phyloP scores from a whole-genome alignment of 1,284 basidiomycete genomes.

The Ustilago hordei region DNA sequence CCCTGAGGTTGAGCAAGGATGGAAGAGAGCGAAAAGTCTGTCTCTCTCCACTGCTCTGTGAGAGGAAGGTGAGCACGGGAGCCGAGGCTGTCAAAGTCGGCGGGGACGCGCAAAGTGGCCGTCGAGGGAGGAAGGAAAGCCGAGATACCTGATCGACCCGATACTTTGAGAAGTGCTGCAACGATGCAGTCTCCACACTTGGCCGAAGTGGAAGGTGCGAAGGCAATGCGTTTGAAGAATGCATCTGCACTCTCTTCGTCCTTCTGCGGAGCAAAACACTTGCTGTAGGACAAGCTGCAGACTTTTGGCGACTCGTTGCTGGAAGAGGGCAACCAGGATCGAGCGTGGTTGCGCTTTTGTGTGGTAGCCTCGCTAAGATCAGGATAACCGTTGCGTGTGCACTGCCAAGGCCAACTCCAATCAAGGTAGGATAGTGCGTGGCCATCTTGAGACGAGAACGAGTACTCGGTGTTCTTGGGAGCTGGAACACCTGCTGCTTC shows the following conservation, averaged over 20 bases:
- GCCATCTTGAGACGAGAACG: constrained; percentile 49
- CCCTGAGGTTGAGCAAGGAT: constrained; percentile 2
- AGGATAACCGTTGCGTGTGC: constrained; percentile 42
- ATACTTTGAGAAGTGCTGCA: constrained; percentile 40
- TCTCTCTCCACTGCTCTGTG: constrained; percentile 25
- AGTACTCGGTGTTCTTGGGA: constrained; percentile 51
- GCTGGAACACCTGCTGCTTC: constrained; percentile 26
- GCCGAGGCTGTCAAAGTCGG: not conserved
- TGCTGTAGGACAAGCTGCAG: constrained; percentile 18
- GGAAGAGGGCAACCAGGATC: constrained; percentile 12
- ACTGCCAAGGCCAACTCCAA: constrained; percentile 52
- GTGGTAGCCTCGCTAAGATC: constrained; percentile 28
- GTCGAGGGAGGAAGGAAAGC: constrained; percentile 33
- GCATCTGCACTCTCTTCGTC: constrained; percentile 21
- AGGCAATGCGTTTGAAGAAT: constrained; percentile 52
- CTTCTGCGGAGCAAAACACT: constrained; percentile 16
- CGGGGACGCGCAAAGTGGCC: constrained; percentile 10
- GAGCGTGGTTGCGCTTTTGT: constrained; percentile 8
- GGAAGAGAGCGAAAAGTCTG: constrained; percentile 37
- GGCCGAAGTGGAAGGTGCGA: constrained; percentile 16
- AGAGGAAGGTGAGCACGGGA: constrained; percentile 44
- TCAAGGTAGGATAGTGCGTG: constrained; percentile 48
- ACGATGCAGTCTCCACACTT: constrained; percentile 49
- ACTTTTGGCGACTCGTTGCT: constrained; percentile 4
- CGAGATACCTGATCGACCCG: constrained; percentile 32